Evolutionary conservation across 2,329 filamentous ascomycete species (phyloP).

Genomic region (Aspergillus sp.): DNA sequence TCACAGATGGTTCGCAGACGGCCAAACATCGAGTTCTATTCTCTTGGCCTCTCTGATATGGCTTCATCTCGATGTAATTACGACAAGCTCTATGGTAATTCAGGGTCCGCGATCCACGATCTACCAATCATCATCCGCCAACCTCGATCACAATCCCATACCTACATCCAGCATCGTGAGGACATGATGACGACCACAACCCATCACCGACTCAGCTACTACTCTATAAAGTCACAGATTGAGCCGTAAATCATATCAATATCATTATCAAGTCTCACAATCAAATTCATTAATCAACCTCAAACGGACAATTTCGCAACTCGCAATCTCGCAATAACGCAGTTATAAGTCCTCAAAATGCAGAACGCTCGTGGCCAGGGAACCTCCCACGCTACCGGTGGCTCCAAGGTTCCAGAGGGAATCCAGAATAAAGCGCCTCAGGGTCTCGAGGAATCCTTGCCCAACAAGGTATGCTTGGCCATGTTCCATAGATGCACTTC

Average conservation of each 20-base stretch:
- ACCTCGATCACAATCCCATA: not conserved
- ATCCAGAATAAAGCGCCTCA: conserved; percentile 2
- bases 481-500: not conserved
- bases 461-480: not conserved
- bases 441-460: not conserved
- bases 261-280: not conserved
- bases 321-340: not conserved
- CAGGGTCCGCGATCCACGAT: not conserved
- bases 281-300: not conserved
- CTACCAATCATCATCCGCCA: not conserved
- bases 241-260: not conserved
- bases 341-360: not conserved
- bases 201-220: not conserved
- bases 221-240: not conserved
- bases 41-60: not conserved
- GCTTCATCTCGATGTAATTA: not conserved
- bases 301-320: not conserved
- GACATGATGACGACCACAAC: not conserved
- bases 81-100: not conserved
- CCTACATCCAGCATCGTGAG: conserved; percentile 1
- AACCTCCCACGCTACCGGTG: conserved; percentile 3
- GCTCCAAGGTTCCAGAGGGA: not conserved
- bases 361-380: conserved; percentile 4
- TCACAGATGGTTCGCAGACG: not conserved
- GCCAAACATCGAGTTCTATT: not conserved